phyloP scores from a whole-genome alignment of 257 asterid species.

The Solanum virginianum region DNA sequence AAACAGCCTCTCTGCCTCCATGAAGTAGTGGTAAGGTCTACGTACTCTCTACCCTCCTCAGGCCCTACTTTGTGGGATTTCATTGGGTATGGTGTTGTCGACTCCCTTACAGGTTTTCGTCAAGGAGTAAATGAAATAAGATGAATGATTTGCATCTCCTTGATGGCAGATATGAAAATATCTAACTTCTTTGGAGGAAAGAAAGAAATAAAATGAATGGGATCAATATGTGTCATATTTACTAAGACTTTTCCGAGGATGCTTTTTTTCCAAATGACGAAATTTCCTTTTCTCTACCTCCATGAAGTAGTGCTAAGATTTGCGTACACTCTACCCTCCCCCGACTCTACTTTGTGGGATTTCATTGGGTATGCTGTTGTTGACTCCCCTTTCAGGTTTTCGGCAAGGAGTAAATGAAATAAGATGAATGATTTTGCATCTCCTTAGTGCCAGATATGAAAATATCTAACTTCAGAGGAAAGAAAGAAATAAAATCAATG shows the following conservation, averaged over 20 bases:
- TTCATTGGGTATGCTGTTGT: too few species aligned
- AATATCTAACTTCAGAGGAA: not conserved
- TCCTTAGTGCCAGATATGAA: not conserved
- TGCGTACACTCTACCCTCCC: too few species aligned
- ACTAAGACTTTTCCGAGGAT: not conserved
- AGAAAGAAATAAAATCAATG: not conserved
- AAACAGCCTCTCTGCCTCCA: too few species aligned
- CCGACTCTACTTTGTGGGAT: too few species aligned
- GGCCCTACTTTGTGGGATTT: too few species aligned
- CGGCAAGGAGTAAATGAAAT: not conserved
- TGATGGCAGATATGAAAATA: not conserved
- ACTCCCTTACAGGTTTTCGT: not conserved
- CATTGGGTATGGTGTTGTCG: too few species aligned
- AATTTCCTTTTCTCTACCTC: too few species aligned
- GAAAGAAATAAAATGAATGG: not conserved
- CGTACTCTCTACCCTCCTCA: too few species aligned
- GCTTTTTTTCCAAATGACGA: too few species aligned
- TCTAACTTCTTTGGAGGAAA: not conserved
- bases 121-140: not conserved
- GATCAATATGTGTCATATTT: not conserved
- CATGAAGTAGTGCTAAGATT: too few species aligned
- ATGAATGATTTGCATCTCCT: not conserved
- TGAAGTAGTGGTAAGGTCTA: too few species aligned
- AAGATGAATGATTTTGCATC: not conserved
- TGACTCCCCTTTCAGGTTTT: not conserved